These are phyloP conservation scores for Cyberlindnera mississippiensis DNA, from an alignment of 805 yeast genomes.

Conservation along the genomic window DNA sequence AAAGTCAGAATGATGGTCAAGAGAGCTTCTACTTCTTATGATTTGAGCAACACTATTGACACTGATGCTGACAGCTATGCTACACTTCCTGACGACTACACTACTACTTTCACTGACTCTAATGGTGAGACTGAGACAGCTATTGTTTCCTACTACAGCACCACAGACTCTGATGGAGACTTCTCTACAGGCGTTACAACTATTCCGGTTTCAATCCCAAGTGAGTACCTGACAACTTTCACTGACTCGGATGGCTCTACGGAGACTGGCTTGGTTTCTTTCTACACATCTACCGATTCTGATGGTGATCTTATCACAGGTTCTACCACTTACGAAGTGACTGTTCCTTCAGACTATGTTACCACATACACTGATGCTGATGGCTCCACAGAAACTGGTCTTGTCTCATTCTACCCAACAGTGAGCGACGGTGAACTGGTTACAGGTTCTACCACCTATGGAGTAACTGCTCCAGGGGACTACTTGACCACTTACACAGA, in stretches of 20 bases:
- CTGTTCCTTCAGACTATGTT: conserved; percentile 7
- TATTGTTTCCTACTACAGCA: conserved; percentile 5
- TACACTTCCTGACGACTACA: conserved; percentile 6
- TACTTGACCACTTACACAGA: conserved; percentile 13
- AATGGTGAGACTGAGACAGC: conserved; percentile 4
- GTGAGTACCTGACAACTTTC: no score
- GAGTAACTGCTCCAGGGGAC: conserved; percentile 10
- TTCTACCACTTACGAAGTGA: conserved; percentile 2
- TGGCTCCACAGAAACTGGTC: conserved; percentile 7
- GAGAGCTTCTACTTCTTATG: conserved; percentile 12
- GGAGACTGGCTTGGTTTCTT: conserved; percentile 7
- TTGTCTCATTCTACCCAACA: conserved; percentile 7
- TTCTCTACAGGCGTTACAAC: conserved; percentile 1
- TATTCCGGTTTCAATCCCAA: background rate
- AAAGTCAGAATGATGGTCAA: conserved; percentile 6
- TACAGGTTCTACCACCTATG: conserved; percentile 3
- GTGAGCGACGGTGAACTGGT: conserved; percentile 2
- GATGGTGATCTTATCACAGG: conserved; percentile 5
- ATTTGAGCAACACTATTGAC: conserved; percentile 7
- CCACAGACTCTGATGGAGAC: conserved; percentile 4
- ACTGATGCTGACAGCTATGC: background rate
- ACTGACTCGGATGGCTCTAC: background rate
- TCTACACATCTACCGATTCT: conserved; percentile 9
- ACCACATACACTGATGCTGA: conserved; percentile 11
- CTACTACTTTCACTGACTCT: conserved; percentile 5